Percentiles rank a stretch among this genome's conserved stretches.
phyloP scores from a whole-genome alignment of 2,329 filamentous ascomycete species.

The Fusarium palustre region DNA sequence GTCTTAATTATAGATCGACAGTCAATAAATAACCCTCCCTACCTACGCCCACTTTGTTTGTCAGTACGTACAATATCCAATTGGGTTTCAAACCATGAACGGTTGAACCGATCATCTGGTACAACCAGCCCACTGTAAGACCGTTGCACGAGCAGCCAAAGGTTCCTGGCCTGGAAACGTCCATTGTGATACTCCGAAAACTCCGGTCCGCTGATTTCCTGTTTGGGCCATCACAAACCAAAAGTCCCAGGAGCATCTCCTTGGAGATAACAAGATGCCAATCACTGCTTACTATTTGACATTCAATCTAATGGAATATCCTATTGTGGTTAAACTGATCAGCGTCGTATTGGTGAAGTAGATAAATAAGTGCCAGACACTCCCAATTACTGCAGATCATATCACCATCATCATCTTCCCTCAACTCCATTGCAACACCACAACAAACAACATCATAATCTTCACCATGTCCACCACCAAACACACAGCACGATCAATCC shows the following conservation, averaged over 20 bases:
- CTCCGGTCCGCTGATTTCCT: slow-evolving; percentile 18
- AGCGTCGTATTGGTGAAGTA: background rate
- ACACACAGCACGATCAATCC: slow-evolving; percentile 46
- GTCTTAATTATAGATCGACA: background rate
- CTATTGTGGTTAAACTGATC: background rate
- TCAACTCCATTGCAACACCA: no score
- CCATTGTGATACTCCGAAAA: slow-evolving; percentile 24
- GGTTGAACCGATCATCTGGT: background rate
- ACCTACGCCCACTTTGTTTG: background rate
- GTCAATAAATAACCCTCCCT: no score
- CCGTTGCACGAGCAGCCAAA: background rate
- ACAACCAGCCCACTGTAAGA: background rate
- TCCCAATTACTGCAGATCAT: background rate
- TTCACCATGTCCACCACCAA: slow-evolving; percentile 10
- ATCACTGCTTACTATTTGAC: background rate
- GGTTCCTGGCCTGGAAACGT: no score
- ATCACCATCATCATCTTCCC: background rate
- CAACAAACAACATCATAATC: background rate
- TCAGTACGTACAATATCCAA: background rate
- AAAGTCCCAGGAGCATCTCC: slow-evolving; percentile 25
- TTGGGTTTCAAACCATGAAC: background rate
- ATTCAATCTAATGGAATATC: background rate
- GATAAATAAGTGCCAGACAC: background rate
- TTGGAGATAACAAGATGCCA: slow-evolving; percentile 15
- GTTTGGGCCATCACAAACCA: slow-evolving; percentile 6